Base-by-base conservation (phyloP, 2,329 filamentous ascomycete species). In the Hymenoscyphus scutula region DNA sequence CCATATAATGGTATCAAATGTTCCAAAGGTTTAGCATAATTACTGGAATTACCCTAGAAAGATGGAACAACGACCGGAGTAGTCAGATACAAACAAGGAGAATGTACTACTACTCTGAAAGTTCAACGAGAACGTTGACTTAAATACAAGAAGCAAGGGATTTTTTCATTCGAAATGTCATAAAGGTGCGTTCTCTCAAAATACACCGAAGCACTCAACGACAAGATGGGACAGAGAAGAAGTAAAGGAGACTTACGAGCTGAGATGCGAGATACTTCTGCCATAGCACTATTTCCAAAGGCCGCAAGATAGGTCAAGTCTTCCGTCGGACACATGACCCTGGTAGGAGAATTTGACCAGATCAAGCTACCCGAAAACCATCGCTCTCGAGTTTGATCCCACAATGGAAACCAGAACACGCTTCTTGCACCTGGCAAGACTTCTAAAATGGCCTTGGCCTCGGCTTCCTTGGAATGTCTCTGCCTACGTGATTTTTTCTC, bases 271-370 rank as follows among this genome's bases (percentile, higher is more conserved):
- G 80, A 78, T 0, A 87, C 75, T 59, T 88, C 84, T 0, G 82
- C 78, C 77, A 85, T 85, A 17, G 84, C 81, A 0, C 81, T 79
- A 59, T 81, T 80, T 0, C 79, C 79, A 64, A 86, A 85, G 0
- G 80, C 81, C 4, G 75, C 73, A 5, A 85, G 74, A 34, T 81
- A 82, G 13, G 76, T 80, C 1, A 86, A 74, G 38, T 85, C 84
- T 5, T 78, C 77, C 29, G 79, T 74, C 1, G 75, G 66, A 0
- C 77, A 78, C 37, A 85, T 80, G 2, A 77, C 72, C 1, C 80
- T 77, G 0, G 76, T 77, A 1, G 76, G 74, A 2, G 69, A 74
- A 2, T 72, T 75, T 0, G 82, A 83, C 74, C 82, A 84, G 3
- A 79, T 72, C 51, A 85, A 81, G 5, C 78, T 78, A 0, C 78